These are phyloP conservation scores for Candida sanyiensis DNA, from an alignment of 805 yeast species.

Conservation along the genomic window DNA sequence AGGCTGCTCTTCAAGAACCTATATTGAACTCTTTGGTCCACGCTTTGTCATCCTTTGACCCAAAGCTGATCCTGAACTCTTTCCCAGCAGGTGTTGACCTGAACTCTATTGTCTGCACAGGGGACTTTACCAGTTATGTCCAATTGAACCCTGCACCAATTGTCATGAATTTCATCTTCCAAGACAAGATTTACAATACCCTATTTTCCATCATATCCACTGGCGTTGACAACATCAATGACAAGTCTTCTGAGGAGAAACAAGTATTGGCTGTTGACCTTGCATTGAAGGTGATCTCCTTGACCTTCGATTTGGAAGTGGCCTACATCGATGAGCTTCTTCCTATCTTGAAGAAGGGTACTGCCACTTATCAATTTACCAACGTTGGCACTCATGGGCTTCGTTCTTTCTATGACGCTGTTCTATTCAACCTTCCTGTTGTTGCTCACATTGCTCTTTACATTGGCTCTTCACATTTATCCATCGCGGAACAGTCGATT, in stretches of 20 bases:
- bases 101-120: constrained; percentile 40
- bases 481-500: constrained; percentile 50
- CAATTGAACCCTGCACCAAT: constrained; percentile 69
- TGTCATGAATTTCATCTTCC: constrained; percentile 55
- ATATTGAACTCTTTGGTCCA: constrained; percentile 47
- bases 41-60: constrained; percentile 46
- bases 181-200: constrained; percentile 47
- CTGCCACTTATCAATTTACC: constrained; percentile 27
- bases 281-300: constrained; percentile 40
- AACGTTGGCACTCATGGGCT: constrained; percentile 52
- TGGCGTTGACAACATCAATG: constrained; percentile 54
- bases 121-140: constrained; percentile 44
- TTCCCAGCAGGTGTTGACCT: constrained; percentile 47
- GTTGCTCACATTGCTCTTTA: constrained; percentile 73
- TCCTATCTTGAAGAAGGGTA: constrained; percentile 41
- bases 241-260: constrained; percentile 30
- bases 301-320: constrained; percentile 48
- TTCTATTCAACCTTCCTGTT: constrained; percentile 63
- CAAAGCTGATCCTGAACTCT: constrained; percentile 44
- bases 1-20: constrained; percentile 43
- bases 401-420: constrained; percentile 62
- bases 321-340: constrained; percentile 52
- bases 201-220: constrained; percentile 51
- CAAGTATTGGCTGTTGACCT: constrained; percentile 33
- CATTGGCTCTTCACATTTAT: constrained; percentile 49